A percentile compares a stretch with the other conserved stretches of the same genome.
phyloP scores from a whole-genome alignment of 805 yeast genomes.

The Yarrowia alimentaria region DNA sequence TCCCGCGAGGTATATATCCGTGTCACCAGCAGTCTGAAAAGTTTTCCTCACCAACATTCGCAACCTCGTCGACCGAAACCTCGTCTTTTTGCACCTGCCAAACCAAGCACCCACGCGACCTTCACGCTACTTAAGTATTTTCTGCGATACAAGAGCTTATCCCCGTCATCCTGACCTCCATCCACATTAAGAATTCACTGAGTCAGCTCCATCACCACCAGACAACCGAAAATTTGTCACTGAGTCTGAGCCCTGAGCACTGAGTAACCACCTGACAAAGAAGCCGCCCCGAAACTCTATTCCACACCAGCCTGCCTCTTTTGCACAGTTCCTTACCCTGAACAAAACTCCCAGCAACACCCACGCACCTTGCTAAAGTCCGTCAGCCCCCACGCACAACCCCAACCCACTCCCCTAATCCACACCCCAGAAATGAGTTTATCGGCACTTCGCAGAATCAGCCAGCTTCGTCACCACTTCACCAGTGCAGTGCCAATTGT shows the following conservation, averaged over 20 bases:
- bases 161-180: slow-evolving; percentile 3
- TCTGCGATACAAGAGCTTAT: slow-evolving; percentile 15
- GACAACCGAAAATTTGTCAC: slow-evolving; percentile 24
- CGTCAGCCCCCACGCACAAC: background rate
- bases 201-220: slow-evolving; percentile 26
- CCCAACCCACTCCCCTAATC: slow-evolving; percentile 12
- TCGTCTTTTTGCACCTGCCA: background rate
- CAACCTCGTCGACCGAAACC: background rate
- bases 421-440: slow-evolving; percentile 16
- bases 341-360: background rate
- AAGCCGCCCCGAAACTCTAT: background rate
- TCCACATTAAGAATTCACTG: slow-evolving; percentile 19
- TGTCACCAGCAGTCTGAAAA: slow-evolving; percentile 11
- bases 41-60: slow-evolving; percentile 18
- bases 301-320: background rate
- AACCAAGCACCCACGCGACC: background rate
- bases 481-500: slow-evolving; percentile 27
- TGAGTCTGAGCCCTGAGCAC: slow-evolving; percentile 25
- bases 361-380: too few relatives aligned
- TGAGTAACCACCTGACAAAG: slow-evolving; percentile 15
- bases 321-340: background rate
- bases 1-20: slow-evolving; percentile 19
- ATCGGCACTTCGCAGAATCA: slow-evolving; percentile 23
- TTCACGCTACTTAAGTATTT: slow-evolving; percentile 24
- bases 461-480: slow-evolving; percentile 17